Percentiles rank a stretch among this genome's conserved stretches.
Conservation (phyloP, 208 protist genomes). For the Trypanosoma boissoni region DNA sequence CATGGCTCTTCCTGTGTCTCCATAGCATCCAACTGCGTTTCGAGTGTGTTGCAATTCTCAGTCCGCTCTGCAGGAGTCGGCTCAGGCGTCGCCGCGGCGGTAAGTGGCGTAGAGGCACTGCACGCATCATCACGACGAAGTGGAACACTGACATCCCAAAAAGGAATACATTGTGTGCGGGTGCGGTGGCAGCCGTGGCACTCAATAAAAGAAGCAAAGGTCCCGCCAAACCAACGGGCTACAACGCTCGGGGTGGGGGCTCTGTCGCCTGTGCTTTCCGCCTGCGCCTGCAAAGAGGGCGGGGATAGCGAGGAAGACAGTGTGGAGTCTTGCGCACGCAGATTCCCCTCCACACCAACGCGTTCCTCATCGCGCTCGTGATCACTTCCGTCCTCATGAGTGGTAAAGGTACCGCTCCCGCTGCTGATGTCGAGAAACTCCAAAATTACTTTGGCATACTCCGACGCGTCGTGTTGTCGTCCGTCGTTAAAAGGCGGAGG, state of each 20-base stretch:
- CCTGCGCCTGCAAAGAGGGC: too few species aligned
- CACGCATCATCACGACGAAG: slow-evolving; percentile 7
- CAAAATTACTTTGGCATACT: slow-evolving; percentile 61
- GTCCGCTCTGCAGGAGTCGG: neutral
- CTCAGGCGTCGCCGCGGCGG: too few species aligned
- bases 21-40: neutral
- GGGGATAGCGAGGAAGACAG: too few species aligned
- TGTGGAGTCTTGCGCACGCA: too few species aligned
- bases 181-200: slow-evolving; percentile 32
- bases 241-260: slow-evolving; percentile 21
- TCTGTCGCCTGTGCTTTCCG: neutral
- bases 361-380: slow-evolving; percentile 1
- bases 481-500: slow-evolving; percentile 51
- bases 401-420: neutral
- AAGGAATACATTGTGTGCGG: slow-evolving; percentile 32
- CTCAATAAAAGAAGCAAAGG: slow-evolving; percentile 34
- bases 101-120: neutral
- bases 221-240: slow-evolving; percentile 51
- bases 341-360: slow-evolving; percentile 8
- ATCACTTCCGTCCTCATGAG: neutral
- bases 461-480: slow-evolving; percentile 73
- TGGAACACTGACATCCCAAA: slow-evolving; percentile 48
- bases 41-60: too few species aligned
- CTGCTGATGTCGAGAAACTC: slow-evolving; percentile 42
- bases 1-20: neutral